Percentiles rank a stretch among this genome's conserved stretches.
These are phyloP conservation scores for Pleurotus tuber-regium DNA, from an alignment of 768 basidiomycete species.

Conservation along the genomic window DNA sequence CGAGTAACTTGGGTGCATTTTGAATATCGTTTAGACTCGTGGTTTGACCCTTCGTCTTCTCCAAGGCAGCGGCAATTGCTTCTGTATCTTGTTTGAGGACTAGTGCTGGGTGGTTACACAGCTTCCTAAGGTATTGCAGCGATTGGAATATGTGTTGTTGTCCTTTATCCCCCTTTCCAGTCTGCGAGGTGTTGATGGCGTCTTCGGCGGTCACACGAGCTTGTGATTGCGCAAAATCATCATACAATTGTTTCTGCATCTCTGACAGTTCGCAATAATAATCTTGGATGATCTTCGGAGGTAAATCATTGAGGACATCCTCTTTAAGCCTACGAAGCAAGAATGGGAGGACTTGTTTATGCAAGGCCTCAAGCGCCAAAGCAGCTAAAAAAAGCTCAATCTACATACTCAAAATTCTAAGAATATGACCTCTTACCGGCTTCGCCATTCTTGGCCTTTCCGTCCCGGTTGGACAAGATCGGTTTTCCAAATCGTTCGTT, in stretches of 20 bases:
- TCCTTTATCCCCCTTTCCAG: slow-evolving; percentile 37
- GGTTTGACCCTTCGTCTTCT: slow-evolving; percentile 47
- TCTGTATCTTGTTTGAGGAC: slow-evolving; percentile 76
- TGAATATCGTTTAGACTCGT: slow-evolving; percentile 69
- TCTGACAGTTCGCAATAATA: slow-evolving; percentile 98
- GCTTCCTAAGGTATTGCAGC: slow-evolving; percentile 92
- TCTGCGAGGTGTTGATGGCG: slow-evolving; percentile 50
- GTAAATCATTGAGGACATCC: slow-evolving; percentile 92
- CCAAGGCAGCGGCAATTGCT: slow-evolving; percentile 55
- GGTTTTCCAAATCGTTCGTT: slow-evolving; percentile 96
- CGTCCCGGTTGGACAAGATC: slow-evolving; percentile 91
- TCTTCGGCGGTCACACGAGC: slow-evolving; percentile 64
- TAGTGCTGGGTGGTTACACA: slow-evolving; percentile 96
- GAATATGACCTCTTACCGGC: slow-evolving; percentile 59
- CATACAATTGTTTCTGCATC: slow-evolving; percentile 90
- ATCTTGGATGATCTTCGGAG: slow-evolving; percentile 99
- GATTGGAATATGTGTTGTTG: slow-evolving; percentile 96
- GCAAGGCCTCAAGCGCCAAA: slow-evolving; percentile 89
- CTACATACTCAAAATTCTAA: slow-evolving; percentile 1
- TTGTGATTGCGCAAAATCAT: slow-evolving; percentile 85
- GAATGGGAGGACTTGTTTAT: slow-evolving; percentile 99
- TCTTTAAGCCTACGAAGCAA: slow-evolving; percentile 94
- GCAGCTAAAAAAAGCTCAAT: slow-evolving; percentile 63
- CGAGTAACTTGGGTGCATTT: slow-evolving; percentile 92
- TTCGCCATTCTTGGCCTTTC: slow-evolving; percentile 92